Evolutionary conservation across 306 rosid genomes (phyloP), one percentile per base, ranked within the genome.

Genomic region (Cajanus cajan): DNA sequence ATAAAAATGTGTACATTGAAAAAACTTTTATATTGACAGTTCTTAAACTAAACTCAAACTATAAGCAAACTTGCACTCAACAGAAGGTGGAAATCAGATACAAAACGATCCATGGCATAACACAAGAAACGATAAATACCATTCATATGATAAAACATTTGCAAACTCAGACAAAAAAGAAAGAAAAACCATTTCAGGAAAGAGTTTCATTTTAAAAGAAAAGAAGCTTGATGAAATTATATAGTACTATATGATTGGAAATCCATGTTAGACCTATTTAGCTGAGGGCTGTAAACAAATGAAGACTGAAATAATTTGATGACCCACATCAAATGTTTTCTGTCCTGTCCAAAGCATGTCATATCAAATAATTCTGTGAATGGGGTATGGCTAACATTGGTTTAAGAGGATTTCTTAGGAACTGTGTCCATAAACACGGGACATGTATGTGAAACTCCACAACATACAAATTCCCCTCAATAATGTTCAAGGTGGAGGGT

Each of bases 291-390:
- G 33, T 41, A 59, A 80, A 65, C 33, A 55, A 43, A 43, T 41
- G 33, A 34, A 41, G 34, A 73, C 31, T 78, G 36, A 31, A 78
- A 80, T 75, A 72, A 78, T 71, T 52, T 40, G 51, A 51, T 80
- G 79, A 80, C 79, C 79, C 76, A 63, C 69, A 37, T 48, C 33
- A 68, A 57, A 74, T 74, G 68, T 41, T 68, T 58, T 78, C 7
- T 74, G 58, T 48, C 73, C 15, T 77, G 73, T 82, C 44, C 19
- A 58, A 65, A 83, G 73, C 71, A 73, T 68, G 78, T 64, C 84
- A 79, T 74, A 64, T 80, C 87, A 74, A 79, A 84, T 68, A 40
- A 83, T 84, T 34, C 65, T 67, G 73, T 5, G 34, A 66, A 19
- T 19, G 51, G 71, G 71, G 48, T 61, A 22, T 37, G 70, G 57